These are phyloP conservation scores for Eimeria sp. DNA, from an alignment of 169 alveolate species.

Conservation along the genomic window DNA sequence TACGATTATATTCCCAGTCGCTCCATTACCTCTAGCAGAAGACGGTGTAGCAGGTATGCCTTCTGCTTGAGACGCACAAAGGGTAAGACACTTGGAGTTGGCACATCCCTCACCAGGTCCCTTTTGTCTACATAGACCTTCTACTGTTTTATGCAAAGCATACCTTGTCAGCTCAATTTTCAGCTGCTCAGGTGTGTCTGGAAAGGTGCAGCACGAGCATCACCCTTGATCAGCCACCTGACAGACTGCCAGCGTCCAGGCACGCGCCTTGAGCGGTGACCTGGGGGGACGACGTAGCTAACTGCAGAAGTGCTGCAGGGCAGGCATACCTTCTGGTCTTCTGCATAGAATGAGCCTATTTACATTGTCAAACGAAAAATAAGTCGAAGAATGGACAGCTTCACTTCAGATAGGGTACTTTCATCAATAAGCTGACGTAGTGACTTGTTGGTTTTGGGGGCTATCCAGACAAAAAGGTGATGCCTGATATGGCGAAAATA, in stretches of 20 bases:
- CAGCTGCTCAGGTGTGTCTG: not conserved
- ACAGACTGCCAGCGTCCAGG: not conserved
- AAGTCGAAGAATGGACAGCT: too few relatives aligned
- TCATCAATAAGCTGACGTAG: too few relatives aligned
- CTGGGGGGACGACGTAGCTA: not conserved
- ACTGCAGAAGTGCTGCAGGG: too few relatives aligned
- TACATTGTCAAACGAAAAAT: too few relatives aligned
- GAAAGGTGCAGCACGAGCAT: not conserved
- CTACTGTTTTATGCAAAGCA: not conserved
- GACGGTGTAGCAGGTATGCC: not conserved
- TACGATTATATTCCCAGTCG: not conserved
- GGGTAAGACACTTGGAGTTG: not conserved
- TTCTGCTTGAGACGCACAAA: not conserved
- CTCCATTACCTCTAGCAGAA: not conserved
- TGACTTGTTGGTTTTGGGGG: too few relatives aligned
- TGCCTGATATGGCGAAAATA: too few relatives aligned
- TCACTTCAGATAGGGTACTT: too few relatives aligned
- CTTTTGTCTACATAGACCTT: not conserved
- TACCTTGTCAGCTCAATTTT: not conserved
- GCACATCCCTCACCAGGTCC: not conserved
- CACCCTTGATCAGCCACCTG: not conserved
- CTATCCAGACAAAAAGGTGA: too few relatives aligned
- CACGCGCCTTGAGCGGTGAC: not conserved
- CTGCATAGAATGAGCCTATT: too few relatives aligned
- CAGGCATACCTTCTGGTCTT: not conserved